Evolutionary conservation across 2,329 filamentous ascomycete species (phyloP).

Genomic region (Exserohilum rostratum): DNA sequence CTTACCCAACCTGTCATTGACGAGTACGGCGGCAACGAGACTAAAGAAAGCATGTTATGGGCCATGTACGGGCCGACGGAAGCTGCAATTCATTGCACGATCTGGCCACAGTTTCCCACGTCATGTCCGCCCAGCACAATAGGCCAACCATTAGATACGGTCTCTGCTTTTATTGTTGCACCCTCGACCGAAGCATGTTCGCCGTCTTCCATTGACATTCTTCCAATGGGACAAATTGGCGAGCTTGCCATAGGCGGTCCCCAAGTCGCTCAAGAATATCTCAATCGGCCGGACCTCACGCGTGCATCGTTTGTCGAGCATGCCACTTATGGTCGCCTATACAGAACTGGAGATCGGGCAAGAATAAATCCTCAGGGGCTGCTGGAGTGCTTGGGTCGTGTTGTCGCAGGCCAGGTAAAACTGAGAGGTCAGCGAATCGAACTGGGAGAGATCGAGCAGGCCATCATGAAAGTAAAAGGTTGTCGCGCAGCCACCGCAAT

Average conservation of each 20-base stretch:
- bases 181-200: conserved; percentile 41
- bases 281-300: conserved; percentile 81
- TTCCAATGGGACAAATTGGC: conserved; percentile 71
- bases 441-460: conserved; percentile 64
- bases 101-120: conserved; percentile 67
- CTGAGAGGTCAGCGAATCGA: conserved; percentile 83
- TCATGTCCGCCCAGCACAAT: conserved; percentile 70
- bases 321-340: conserved; percentile 69
- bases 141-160: conserved; percentile 78
- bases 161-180: conserved; percentile 74
- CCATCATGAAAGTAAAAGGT: conserved; percentile 34
- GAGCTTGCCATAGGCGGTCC: conserved; percentile 82
- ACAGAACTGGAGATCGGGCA: conserved; percentile 86
- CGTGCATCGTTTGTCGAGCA: conserved; percentile 71
- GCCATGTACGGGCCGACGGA: conserved; percentile 96
- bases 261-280: conserved; percentile 80
- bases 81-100: conserved; percentile 86
- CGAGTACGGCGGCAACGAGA: conserved; percentile 72
- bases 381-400: conserved; percentile 83
- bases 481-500: conserved; percentile 70
- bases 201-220: conserved; percentile 54
- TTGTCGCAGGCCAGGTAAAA: conserved; percentile 83
- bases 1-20: conserved; percentile 75
- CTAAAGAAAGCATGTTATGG: conserved; percentile 71
- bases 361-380: conserved; percentile 69